phyloP scores from a whole-genome alignment of 2,329 filamentous ascomycete species.

The Pezicula carpinea region DNA sequence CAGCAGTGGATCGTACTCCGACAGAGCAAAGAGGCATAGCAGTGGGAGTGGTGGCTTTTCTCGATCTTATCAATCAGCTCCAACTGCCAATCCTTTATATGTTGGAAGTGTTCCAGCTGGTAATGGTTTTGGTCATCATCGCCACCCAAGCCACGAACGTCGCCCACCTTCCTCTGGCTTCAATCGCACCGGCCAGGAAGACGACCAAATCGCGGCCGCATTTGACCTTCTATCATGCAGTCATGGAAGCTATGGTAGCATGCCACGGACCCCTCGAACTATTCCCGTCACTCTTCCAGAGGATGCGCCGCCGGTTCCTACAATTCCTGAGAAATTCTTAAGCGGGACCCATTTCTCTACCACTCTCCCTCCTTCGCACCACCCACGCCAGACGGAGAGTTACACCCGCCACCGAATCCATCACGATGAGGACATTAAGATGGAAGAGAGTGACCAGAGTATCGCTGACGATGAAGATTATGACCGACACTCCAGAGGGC shows the following conservation, averaged over 20 bases:
- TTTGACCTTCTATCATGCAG: slow-evolving; percentile 89
- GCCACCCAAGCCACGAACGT: slow-evolving; percentile 70
- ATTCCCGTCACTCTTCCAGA: slow-evolving; percentile 60
- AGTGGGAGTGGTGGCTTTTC: slow-evolving; percentile 53
- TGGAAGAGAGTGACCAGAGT: slow-evolving; percentile 61
- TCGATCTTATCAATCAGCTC: slow-evolving; percentile 74
- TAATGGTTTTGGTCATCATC: slow-evolving; percentile 43
- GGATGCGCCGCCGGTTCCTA: slow-evolving; percentile 83
- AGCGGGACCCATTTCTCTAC: slow-evolving; percentile 54
- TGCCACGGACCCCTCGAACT: slow-evolving; percentile 55
- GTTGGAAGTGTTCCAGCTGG: slow-evolving; percentile 46
- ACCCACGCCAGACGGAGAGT: slow-evolving; percentile 61
- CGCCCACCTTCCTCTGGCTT: slow-evolving; percentile 77
- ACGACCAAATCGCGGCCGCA: slow-evolving; percentile 80
- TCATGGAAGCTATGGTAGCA: slow-evolving; percentile 49
- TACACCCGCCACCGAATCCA: slow-evolving; percentile 54
- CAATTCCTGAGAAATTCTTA: slow-evolving; percentile 76
- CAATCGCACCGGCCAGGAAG: slow-evolving; percentile 72
- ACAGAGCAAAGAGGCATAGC: slow-evolving; percentile 54
- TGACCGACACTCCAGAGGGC: slow-evolving; percentile 51
- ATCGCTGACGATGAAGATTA: slow-evolving; percentile 63
- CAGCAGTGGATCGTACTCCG: slow-evolving; percentile 28
- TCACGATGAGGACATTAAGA: slow-evolving; percentile 59
- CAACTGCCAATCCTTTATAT: slow-evolving; percentile 47
- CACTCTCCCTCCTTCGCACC: slow-evolving; percentile 49